Base-by-base conservation (phyloP, 192 early-diverging fungal genomes). In the Coemansia brasiliensis region DNA sequence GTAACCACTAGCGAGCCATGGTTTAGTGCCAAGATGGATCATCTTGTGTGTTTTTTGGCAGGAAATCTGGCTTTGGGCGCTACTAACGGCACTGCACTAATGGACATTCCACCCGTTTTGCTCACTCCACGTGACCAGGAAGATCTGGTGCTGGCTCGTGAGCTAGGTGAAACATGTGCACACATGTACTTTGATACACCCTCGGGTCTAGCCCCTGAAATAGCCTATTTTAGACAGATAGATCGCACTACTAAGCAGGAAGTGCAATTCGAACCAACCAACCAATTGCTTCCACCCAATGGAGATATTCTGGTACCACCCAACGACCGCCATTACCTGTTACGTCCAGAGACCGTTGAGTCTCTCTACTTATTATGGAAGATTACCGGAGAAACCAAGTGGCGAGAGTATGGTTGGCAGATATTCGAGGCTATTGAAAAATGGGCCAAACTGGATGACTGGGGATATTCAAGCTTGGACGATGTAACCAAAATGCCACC, bases 321-420 rank as follows among this genome's bases (percentile, higher is more conserved):
- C 0, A 4, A 8, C 15, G 75, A 71, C 50, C 55, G 62, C 0
- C 60, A 68, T 50, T 69, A 88, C 63, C 69, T 94, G 57, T 79
- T 98, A 60, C 76, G 95, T 46, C 95, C 67, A 77, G 95, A 98
- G 58, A 93, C 93, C 3, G 80, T 98, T 5, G 95, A 98, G 67
- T 88, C 86, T 25, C 67, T 98, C 42, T 92, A 94, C 76, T 70
- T 91, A 12, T 71, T 95, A 39, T 95, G 85, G 82, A 63, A 91
- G 12, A 69, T 92, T 32, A 98, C 95, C 7, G 90, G 92, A 0
- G 85, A 98, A 42, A 63, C 65, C 11, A 85, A 82, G 60, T 98
- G 93, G 77, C 80, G 75, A 51, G 81, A 85, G 35, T 83, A 83
- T 72, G 85, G 87, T 1, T 91, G 92, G 91, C 80, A 80, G 17